Conservation (phyloP, 1,284 basidiomycete species). For the Puccinia coronata region DNA sequence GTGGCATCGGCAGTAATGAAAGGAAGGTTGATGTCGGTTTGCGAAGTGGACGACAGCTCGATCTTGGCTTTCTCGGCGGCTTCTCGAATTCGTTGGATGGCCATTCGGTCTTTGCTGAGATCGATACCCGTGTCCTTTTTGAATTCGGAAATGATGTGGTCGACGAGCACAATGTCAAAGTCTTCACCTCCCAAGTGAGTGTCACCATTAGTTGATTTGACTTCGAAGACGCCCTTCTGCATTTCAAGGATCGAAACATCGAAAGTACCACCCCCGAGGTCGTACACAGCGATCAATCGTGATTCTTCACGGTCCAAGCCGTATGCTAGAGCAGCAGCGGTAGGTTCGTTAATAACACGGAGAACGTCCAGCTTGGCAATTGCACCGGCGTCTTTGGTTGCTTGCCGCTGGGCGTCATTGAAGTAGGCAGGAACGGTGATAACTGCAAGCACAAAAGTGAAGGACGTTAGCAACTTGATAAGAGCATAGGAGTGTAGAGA, state of each 20-base stretch:
- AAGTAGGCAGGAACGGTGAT: constrained; percentile 97
- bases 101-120: constrained; percentile 84
- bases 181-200: constrained; percentile 99
- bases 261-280: constrained; percentile 90
- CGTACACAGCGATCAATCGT: constrained; percentile 91
- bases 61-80: constrained; percentile 99
- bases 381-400: constrained; percentile 94
- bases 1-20: constrained; percentile 94
- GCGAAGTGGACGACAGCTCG: constrained; percentile 86
- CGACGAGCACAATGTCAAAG: constrained; percentile 87
- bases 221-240: constrained; percentile 99
- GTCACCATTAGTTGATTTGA: constrained; percentile 98
- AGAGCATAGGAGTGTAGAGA: constrained; percentile 7
- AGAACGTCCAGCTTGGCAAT: constrained; percentile 96
- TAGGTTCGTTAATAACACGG: constrained; percentile 98
- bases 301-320: constrained; percentile 82
- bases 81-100: constrained; percentile 98
- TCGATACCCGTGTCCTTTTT: constrained; percentile 87
- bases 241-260: constrained; percentile 99
- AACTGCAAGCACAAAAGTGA: constrained; percentile 69
- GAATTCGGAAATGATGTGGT: constrained; percentile 86
- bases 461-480: background rate
- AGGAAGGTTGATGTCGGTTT: constrained; percentile 94
- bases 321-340: constrained; percentile 94
- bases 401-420: constrained; percentile 98